Conservation (phyloP, 495 filamentous ascomycete genomes). For the Pseudevernia furfuracea region DNA sequence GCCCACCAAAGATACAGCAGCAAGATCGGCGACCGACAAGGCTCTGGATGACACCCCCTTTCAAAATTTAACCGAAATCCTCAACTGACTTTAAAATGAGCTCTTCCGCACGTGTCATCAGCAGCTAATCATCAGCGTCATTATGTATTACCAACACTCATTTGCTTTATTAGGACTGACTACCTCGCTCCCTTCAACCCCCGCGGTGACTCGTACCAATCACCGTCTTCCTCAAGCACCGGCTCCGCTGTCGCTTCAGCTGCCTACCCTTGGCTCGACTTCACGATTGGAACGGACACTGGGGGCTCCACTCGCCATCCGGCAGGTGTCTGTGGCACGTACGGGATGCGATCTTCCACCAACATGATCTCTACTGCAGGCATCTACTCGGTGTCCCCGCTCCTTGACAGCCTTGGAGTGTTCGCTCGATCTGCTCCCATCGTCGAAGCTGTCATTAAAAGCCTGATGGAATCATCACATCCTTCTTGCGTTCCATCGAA, state of each 20-base stretch:
- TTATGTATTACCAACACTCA: constrained; percentile 2
- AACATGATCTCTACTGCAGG: constrained; percentile 35
- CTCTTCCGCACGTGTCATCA: neutral
- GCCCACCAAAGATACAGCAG: neutral
- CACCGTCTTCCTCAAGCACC: constrained; percentile 34
- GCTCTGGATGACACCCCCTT: neutral
- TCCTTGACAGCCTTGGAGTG: constrained; percentile 40
- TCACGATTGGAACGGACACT: constrained; percentile 42
- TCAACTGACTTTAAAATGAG: neutral
- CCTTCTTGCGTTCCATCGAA: neutral
- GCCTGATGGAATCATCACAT: constrained; percentile 6
- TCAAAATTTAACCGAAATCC: neutral
- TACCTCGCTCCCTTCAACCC: constrained; percentile 40
- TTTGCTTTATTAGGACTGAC: constrained; percentile 31
- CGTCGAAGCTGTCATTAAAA: constrained; percentile 10
- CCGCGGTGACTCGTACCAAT: constrained; percentile 40
- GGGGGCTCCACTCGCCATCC: constrained; percentile 39
- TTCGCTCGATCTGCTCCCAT: constrained; percentile 22
- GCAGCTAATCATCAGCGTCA: neutral
- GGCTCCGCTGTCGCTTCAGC: constrained; percentile 36
- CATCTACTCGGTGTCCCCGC: constrained; percentile 37
- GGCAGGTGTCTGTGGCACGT: constrained; percentile 33
- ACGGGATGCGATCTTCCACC: constrained; percentile 33
- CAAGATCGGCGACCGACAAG: neutral
- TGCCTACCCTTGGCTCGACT: constrained; percentile 38